phyloP scores from a whole-genome alignment of 768 basidiomycete genomes.

The Termitomyces sp. region DNA sequence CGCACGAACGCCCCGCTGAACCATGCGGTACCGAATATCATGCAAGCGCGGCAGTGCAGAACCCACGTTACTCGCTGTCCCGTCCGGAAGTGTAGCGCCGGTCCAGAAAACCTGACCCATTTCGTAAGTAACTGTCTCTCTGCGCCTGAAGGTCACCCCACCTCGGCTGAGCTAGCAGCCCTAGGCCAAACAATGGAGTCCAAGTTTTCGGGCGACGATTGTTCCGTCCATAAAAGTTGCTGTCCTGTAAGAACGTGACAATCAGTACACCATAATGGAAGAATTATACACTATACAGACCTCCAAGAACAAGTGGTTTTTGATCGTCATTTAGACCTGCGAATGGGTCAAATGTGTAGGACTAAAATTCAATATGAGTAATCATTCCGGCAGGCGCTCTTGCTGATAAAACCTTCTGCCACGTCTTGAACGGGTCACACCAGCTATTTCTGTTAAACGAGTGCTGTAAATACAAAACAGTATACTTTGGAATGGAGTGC shows the following conservation, averaged over 20 bases:
- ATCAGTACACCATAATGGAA: not conserved
- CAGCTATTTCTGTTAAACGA: slow-evolving; percentile 44
- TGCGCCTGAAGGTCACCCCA: slow-evolving; percentile 1
- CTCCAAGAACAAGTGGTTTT: slow-evolving; percentile 58
- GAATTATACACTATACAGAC: slow-evolving; percentile 24
- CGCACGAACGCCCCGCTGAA: slow-evolving; percentile 41
- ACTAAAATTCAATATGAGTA: slow-evolving; percentile 15
- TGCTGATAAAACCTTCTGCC: slow-evolving; percentile 49
- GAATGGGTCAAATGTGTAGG: slow-evolving; percentile 70
- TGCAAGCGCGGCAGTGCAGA: slow-evolving; percentile 36
- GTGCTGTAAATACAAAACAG: not conserved
- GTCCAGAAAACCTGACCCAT: slow-evolving; percentile 57
- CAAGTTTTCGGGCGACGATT: slow-evolving; percentile 61
- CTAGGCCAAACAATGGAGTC: slow-evolving; percentile 71
- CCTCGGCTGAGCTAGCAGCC: slow-evolving; percentile 64
- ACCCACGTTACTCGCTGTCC: slow-evolving; percentile 29
- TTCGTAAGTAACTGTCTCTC: not conserved
- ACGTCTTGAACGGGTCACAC: slow-evolving; percentile 78
- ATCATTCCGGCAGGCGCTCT: no score
- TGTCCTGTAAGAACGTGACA: slow-evolving; percentile 34
- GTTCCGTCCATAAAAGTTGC: slow-evolving; percentile 70
- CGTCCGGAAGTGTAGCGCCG: slow-evolving; percentile 38
- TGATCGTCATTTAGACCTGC: slow-evolving; percentile 45
- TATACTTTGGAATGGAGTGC: not conserved
- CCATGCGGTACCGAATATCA: slow-evolving; percentile 42